Evolutionary conservation across 371 early-diverging fungal species (phyloP).

Genomic region (Circinella minor): DNA sequence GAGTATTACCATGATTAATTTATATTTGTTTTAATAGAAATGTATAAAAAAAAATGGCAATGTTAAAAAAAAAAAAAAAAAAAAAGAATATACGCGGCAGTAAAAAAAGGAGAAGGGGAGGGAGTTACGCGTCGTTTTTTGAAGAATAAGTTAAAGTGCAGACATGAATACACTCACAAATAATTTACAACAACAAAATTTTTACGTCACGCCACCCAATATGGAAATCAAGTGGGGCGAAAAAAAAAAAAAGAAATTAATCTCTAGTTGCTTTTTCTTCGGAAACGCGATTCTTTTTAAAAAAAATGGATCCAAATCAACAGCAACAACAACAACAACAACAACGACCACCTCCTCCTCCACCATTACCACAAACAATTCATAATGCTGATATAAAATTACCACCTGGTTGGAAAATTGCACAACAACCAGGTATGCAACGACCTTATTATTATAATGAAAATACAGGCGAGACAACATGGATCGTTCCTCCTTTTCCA

Average conservation of each 20-base stretch:
- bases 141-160: background rate
- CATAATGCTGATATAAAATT: background rate
- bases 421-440: slow-evolving; percentile 9
- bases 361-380: background rate
- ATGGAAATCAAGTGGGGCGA: background rate
- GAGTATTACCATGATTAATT: slow-evolving; percentile 11
- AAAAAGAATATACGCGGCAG: background rate
- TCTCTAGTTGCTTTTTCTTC: too few species aligned
- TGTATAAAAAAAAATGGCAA: background rate
- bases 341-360: background rate
- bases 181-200: too few species aligned
- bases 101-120: background rate
- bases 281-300: too few species aligned
- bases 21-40: background rate
- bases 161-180: too few species aligned
- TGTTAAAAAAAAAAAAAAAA: background rate
- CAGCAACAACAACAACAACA: slow-evolving; percentile 3
- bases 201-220: background rate
- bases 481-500: slow-evolving; percentile 6
- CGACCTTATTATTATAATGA: slow-evolving; percentile 6
- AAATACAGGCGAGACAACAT: slow-evolving; percentile 1
- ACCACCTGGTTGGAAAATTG: slow-evolving; percentile 9
- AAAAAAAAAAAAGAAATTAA: too few species aligned
- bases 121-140: background rate
- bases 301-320: background rate